Base-by-base conservation (phyloP, 768 basidiomycete genomes). In the Termitomyces sp. region DNA sequence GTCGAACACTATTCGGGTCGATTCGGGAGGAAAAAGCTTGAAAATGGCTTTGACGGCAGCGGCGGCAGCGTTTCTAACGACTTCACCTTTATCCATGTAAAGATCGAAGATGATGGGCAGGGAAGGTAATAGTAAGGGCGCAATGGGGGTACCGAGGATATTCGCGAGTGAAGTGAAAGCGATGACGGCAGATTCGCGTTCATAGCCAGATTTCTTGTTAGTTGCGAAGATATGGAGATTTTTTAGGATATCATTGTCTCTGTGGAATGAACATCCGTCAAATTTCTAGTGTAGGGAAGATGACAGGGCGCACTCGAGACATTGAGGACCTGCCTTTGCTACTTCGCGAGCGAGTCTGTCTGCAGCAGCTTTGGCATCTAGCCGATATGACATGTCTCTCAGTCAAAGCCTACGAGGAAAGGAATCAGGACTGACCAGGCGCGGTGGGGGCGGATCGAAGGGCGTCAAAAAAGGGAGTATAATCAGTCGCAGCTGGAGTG, bases 21-120 rank as follows among this genome's bases (percentile, higher is more conserved):
- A 79, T 69, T 97, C 94, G 2, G 93, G 85, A 37, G 94, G 92
- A 56, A 85, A 83, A 44, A 88, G 80, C 66, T 91, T 91, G 58
- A 96, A 72, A 68, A 97, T 87, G 35, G 88, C 76, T 70, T 93
- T 95, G 63, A 87, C 81, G 12, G 95, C 92, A 12, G 83, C 70
- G 10, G 83, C 72, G n/a, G 94, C 89, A 12, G 93, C 91, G 45
- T 72, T 69, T 55, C 94, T 86, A 60, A 98, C 93, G 28, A 94
- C 89, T 52, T 94, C 93, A 59, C 93, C 94, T 70, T 96, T 95
- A 69, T 98, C 96, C 79, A 90, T 88, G 72, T 89, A 87, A 39
- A 94, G 78, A 52, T 94, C 90, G 70, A 88, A 88, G 51, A 98
- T 70, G 40, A 85, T 64, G 17, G 91, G 81, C 52, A 98, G 83